phyloP scores from a whole-genome alignment of 2,329 filamentous ascomycete genomes.

The Emergomyces pasteurianus region DNA sequence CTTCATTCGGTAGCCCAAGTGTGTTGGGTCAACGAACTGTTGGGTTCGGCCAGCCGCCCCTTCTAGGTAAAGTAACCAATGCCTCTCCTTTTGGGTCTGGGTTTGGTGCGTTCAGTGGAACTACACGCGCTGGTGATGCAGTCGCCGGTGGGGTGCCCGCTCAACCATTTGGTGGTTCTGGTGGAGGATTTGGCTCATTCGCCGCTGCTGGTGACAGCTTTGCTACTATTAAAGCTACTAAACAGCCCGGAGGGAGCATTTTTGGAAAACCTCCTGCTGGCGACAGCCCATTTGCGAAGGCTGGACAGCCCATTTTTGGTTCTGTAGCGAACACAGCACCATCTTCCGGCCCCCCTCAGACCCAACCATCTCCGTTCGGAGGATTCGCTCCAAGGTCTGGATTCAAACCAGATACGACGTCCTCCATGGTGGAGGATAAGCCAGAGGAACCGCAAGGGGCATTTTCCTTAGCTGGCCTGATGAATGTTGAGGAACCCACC shows the following conservation, averaged over 20 bases:
- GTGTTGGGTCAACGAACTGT: conserved; percentile 19
- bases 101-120: background rate
- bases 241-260: conserved; percentile 12
- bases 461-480: conserved; percentile 32
- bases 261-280: conserved; percentile 16
- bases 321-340: background rate
- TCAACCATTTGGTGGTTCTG: conserved; percentile 5
- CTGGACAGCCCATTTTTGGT: conserved; percentile 22
- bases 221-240: conserved; percentile 1
- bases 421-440: conserved; percentile 29
- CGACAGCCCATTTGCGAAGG: conserved; percentile 20
- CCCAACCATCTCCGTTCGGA: conserved; percentile 9
- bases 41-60: conserved; percentile 22
- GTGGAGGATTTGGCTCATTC: conserved; percentile 2
- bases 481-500: conserved; percentile 15
- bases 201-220: background rate
- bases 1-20: conserved; percentile 26
- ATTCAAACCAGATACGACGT: conserved; percentile 33
- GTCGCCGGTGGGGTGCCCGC: conserved; percentile 6
- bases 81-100: conserved; percentile 3
- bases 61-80: conserved; percentile 7
- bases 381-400: conserved; percentile 34
- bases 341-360: conserved; percentile 3
- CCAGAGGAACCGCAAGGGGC: conserved; percentile 22
- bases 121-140: conserved; percentile 16